Evolutionary conservation across 176 grass and related monocot species (phyloP).

Genomic region (Lolium perenne): DNA sequence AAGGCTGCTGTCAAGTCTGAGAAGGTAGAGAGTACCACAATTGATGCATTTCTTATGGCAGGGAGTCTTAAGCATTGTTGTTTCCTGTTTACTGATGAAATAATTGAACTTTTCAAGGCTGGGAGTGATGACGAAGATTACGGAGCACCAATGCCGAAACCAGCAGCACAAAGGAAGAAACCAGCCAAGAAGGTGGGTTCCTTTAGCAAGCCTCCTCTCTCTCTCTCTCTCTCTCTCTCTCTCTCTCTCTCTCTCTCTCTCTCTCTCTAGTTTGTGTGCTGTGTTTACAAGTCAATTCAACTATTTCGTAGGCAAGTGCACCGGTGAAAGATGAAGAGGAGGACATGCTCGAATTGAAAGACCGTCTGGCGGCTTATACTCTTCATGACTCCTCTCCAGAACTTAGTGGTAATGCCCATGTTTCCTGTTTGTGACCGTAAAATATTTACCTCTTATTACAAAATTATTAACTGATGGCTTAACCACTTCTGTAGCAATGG

Average conservation of each 20-base stretch:
- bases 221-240: neutral
- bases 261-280: neutral
- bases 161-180: slow-evolving; percentile 38
- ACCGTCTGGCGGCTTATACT: slow-evolving; percentile 50
- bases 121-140: slow-evolving; percentile 58
- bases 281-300: neutral
- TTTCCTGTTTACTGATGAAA: neutral
- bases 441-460: neutral
- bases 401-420: slow-evolving; percentile 41
- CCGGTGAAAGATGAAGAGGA: slow-evolving; percentile 50
- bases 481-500: slow-evolving; percentile 54
- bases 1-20: slow-evolving; percentile 48
- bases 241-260: neutral
- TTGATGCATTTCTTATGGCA: neutral
- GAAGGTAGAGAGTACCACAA: slow-evolving; percentile 9
- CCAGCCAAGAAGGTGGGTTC: slow-evolving; percentile 43
- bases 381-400: slow-evolving; percentile 44
- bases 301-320: slow-evolving; percentile 43
- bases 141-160: neutral
- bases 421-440: slow-evolving; percentile 1
- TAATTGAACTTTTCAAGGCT: slow-evolving; percentile 38
- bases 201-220: neutral
- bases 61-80: neutral
- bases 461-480: slow-evolving; percentile 29
- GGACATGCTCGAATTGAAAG: slow-evolving; percentile 47